Conservation (phyloP, 805 yeast species). For the Candida boidinii region DNA sequence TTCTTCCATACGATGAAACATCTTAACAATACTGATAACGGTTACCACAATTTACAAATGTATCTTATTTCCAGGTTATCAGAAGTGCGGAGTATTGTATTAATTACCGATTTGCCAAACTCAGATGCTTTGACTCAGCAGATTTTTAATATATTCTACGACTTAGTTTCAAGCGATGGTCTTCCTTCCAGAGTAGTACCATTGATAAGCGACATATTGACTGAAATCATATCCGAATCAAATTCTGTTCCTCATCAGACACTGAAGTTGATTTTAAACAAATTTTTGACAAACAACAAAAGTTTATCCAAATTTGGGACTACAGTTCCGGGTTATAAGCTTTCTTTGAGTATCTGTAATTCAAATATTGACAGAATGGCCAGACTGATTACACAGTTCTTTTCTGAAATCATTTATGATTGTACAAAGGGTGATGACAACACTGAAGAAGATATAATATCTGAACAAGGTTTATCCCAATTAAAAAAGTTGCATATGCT, state of each 20-base stretch:
- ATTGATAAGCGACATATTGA: slow-evolving; percentile 59
- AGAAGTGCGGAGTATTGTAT: slow-evolving; percentile 65
- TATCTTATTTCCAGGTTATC: slow-evolving; percentile 61
- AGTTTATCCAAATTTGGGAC: slow-evolving; percentile 9
- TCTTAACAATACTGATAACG: slow-evolving; percentile 38
- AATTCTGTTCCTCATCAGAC: slow-evolving; percentile 54
- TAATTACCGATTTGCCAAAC: slow-evolving; percentile 67
- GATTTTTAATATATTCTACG: slow-evolving; percentile 58
- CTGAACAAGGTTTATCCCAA: slow-evolving; percentile 27
- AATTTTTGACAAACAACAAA: slow-evolving; percentile 35
- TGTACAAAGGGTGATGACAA: slow-evolving; percentile 19
- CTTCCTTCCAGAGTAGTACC: slow-evolving; percentile 50
- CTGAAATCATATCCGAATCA: slow-evolving; percentile 67
- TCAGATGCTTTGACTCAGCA: slow-evolving; percentile 43
- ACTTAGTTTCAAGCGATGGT: slow-evolving; percentile 28
- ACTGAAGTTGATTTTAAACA: slow-evolving; percentile 55
- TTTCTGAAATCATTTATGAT: slow-evolving; percentile 66
- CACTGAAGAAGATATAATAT: slow-evolving; percentile 13
- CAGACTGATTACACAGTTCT: slow-evolving; percentile 67
- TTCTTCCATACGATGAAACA: slow-evolving; percentile 55
- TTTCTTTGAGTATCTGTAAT: slow-evolving; percentile 61
- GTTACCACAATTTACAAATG: slow-evolving; percentile 50
- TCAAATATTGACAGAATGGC: slow-evolving; percentile 66
- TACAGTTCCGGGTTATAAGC: slow-evolving; percentile 52
- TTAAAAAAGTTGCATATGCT: slow-evolving; percentile 56